Conservation (phyloP, 164 flowering plant genomes). For the Vitis amurensis region DNA sequence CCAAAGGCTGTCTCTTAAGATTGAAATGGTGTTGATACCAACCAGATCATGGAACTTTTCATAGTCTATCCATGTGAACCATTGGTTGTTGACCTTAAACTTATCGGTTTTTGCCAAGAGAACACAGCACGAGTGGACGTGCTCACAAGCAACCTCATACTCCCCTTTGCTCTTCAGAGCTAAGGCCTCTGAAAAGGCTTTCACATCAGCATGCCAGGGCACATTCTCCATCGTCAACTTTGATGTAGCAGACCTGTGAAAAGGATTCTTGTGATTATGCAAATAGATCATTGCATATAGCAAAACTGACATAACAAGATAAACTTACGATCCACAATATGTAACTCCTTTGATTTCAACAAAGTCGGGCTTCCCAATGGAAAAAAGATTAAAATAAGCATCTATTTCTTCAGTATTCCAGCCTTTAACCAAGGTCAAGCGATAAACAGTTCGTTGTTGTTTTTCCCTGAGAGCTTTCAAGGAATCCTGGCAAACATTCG, state of each 20-base stretch:
- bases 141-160: constrained; percentile 98
- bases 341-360: constrained; percentile 98
- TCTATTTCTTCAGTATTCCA: constrained; percentile 96
- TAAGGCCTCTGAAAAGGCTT: constrained; percentile 88
- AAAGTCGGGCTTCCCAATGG: constrained; percentile 85
- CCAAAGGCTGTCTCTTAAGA: not conserved
- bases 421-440: constrained; percentile 93
- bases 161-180: constrained; percentile 73
- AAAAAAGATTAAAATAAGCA: constrained; percentile 75
- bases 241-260: constrained; percentile 83
- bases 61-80: constrained; percentile 98
- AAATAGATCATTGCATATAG: constrained; percentile 2
- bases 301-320: not conserved
- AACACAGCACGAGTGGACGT: constrained; percentile 96
- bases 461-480: constrained; percentile 76
- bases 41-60: constrained; percentile 96
- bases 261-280: not conserved
- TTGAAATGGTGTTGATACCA: constrained; percentile 17
- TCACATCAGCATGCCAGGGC: constrained; percentile 97
- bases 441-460: constrained; percentile 89
- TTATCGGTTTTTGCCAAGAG: constrained; percentile 81
- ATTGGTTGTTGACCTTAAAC: constrained; percentile 80
- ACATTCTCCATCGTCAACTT: constrained; percentile 99
- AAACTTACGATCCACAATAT: constrained; percentile 94
- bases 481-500: constrained; percentile 59